Percentiles rank a stretch among this genome's conserved stretches.
These are phyloP conservation scores for Lactarius psammicola DNA, from an alignment of 768 basidiomycete genomes.

Conservation along the genomic window DNA sequence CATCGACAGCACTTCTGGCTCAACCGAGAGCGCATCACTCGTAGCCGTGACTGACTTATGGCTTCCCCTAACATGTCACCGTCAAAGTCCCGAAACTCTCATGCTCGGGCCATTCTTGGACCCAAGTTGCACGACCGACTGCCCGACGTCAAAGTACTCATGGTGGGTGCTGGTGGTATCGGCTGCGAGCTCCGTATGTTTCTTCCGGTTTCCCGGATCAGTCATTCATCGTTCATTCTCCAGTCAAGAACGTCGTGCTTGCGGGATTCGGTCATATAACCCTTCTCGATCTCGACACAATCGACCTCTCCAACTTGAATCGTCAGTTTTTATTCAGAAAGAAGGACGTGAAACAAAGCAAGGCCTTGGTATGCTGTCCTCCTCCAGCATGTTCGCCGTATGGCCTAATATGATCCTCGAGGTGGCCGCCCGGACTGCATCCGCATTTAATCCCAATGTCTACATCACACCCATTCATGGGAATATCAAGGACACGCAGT, in stretches of 20 bases:
- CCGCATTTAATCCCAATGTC: constrained; percentile 84
- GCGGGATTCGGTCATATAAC: constrained; percentile 93
- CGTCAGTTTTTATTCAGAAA: constrained; percentile 96
- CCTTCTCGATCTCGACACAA: constrained; percentile 94
- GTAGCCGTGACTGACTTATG: constrained; percentile 6
- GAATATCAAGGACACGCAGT: constrained; percentile 92
- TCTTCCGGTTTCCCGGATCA: background rate
- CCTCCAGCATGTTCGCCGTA: constrained; percentile 4
- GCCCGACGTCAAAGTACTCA: constrained; percentile 65
- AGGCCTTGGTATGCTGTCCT: constrained; percentile 68
- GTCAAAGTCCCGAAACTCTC: constrained; percentile 33
- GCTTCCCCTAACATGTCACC: constrained; percentile 16
- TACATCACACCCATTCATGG: constrained; percentile 86
- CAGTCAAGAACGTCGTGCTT: constrained; percentile 94
- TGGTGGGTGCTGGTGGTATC: constrained; percentile 96
- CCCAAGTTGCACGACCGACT: constrained; percentile 61
- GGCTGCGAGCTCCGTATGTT: constrained; percentile 86
- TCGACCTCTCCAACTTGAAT: constrained; percentile 96
- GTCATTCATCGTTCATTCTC: background rate
- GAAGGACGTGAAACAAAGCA: constrained; percentile 96
- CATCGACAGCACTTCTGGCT: constrained; percentile 3
- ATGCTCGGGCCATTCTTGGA: constrained; percentile 81
- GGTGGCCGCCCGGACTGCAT: constrained; percentile 82
- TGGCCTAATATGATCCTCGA: constrained; percentile 32
- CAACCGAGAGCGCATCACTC: constrained; percentile 7